Evolutionary conservation across 2,329 filamentous ascomycete species (phyloP).

Genomic region (Penicillium carneum): DNA sequence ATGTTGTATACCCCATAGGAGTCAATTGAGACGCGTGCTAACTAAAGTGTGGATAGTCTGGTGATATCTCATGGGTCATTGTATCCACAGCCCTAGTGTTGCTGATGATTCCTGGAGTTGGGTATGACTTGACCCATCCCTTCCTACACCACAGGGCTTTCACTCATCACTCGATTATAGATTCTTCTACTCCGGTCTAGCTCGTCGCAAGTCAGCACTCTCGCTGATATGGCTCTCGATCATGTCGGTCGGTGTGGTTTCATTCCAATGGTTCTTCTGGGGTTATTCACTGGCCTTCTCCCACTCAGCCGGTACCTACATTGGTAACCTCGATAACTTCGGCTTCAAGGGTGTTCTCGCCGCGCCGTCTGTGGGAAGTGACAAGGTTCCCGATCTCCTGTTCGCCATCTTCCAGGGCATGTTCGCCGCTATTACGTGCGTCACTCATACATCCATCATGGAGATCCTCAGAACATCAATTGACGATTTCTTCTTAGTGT

Average conservation of each 20-base stretch:
- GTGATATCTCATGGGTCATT: slow-evolving; percentile 83
- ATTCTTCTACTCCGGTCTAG: slow-evolving; percentile 92
- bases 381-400: slow-evolving; percentile 78
- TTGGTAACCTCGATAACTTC: slow-evolving; percentile 80
- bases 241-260: slow-evolving; percentile 78
- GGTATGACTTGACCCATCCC: slow-evolving; percentile 51
- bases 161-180: slow-evolving; percentile 49
- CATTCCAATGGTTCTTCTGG: slow-evolving; percentile 97
- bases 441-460: slow-evolving; percentile 26
- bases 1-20: slow-evolving; percentile 3
- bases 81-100: slow-evolving; percentile 79
- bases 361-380: slow-evolving; percentile 75
- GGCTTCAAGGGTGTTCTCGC: slow-evolving; percentile 79
- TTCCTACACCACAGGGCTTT: not conserved
- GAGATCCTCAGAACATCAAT: slow-evolving; percentile 36
- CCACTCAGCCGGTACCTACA: slow-evolving; percentile 75
- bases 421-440: slow-evolving; percentile 80
- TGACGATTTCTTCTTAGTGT: slow-evolving; percentile 60
- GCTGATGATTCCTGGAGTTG: slow-evolving; percentile 91
- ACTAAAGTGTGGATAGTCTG: slow-evolving; percentile 62
- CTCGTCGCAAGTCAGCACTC: slow-evolving; percentile 85
- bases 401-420: slow-evolving; percentile 75
- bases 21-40: not conserved
- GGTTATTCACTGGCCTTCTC: slow-evolving; percentile 85
- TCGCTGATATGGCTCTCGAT: slow-evolving; percentile 85